Base-by-base conservation (phyloP, 805 yeast genomes). In the Spathaspora sp. region DNA sequence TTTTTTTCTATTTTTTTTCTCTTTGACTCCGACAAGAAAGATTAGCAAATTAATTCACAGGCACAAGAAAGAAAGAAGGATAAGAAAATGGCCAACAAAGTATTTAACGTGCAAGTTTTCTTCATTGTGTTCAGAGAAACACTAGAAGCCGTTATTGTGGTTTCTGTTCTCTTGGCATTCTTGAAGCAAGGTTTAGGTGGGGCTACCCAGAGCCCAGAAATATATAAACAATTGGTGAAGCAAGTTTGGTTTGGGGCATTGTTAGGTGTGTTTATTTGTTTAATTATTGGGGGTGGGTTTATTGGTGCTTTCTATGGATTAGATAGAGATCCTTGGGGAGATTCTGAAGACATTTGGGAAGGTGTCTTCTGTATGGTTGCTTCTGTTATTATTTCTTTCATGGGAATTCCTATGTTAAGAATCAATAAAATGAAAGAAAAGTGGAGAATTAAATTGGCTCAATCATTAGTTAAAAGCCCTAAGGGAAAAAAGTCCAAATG, bases 371-470 rank as follows among this genome's bases (percentile, higher is more conserved):
- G 94, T 69, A 72, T 91, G 59, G 83, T 91, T 65, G 97, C 97
- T 3, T 80, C 96, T 0, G 74, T 87, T 48, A 81, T 91, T 82
- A 91, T 91, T 64, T 81, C 96, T 8, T 60, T 86, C 60, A 91
- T 91, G 97, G 97, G 97, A 64, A 79, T 92, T 60, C 96, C 97
- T 51, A 88, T 91, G 96, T 78, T 91, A 63, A 82, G 97, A 70
- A 79, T 91, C 68, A 90, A 90, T 77, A 90, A 91, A 76, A 88
- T 91, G 96, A 90, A 89, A 74, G 91, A 82, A 58, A 92, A 92
- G 75, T 91, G 97, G 97, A 82, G 96, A 75, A 76, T 89, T 59
- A 92, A 92, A 75, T 86, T 91, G 65, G 96, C 97, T 28, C 79
- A 73, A 63, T 90, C 96, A 7, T 70, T 90, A 52, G 72, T 89